Conservation (phyloP, 1,284 basidiomycete species). For the Trichosporon ovoides region DNA sequence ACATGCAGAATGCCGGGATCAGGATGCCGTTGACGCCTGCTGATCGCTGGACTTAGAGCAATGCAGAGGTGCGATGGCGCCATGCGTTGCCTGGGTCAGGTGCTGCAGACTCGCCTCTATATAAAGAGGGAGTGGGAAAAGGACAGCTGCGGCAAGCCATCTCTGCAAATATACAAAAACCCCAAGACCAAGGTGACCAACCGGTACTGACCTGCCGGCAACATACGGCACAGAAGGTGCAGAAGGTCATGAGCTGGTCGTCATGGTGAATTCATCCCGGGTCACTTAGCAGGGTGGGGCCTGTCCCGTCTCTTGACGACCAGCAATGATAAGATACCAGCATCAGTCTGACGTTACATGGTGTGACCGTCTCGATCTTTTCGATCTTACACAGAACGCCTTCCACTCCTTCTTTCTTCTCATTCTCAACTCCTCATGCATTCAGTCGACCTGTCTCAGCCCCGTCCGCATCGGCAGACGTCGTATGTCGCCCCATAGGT, state of each 20-base stretch:
- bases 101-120: not conserved
- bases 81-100: not conserved
- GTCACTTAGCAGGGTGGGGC: not conserved
- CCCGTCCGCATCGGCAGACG: not conserved
- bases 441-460: not conserved
- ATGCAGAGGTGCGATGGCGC: not conserved
- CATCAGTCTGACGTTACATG: not conserved
- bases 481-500: not conserved
- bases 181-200: not conserved
- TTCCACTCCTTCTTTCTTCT: not conserved
- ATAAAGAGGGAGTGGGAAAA: not conserved
- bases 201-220: not conserved
- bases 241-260: not conserved
- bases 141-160: not conserved
- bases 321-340: not conserved
- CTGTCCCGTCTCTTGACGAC: conserved; percentile 5
- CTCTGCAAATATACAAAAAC: not conserved
- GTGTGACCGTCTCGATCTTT: not conserved
- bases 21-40: no score
- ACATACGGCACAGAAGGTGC: not conserved
- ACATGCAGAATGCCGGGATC: no score
- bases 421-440: not conserved
- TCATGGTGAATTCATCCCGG: not conserved
- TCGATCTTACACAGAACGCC: not conserved
- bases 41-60: not conserved